These are phyloP conservation scores for Aureobasidium sp. DNA, from an alignment of 2,329 filamentous ascomycete genomes.

Conservation along the genomic window DNA sequence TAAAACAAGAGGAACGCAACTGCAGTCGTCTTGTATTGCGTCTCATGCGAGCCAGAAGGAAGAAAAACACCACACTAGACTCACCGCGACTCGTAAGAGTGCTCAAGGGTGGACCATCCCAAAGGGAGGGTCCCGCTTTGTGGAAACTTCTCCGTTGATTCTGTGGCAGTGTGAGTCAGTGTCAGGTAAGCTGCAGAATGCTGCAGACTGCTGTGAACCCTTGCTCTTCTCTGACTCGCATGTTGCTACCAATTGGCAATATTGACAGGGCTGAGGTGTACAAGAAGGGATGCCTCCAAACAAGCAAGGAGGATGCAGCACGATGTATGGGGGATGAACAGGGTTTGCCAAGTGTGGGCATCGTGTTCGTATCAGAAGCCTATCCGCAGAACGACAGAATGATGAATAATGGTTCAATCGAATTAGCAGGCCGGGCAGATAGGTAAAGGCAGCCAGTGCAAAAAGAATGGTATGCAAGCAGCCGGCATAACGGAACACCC, in stretches of 20 bases:
- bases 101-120: background rate
- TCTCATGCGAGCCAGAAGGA: background rate
- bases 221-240: constrained; percentile 8
- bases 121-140: background rate
- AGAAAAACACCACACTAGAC: background rate
- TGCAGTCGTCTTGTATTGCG: background rate
- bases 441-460: background rate
- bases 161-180: constrained; percentile 5
- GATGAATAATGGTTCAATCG: background rate
- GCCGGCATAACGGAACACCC: background rate
- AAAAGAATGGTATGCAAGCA: background rate
- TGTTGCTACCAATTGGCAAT: background rate
- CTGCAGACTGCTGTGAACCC: constrained; percentile 3
- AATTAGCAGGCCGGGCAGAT: background rate
- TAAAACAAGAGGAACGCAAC: background rate
- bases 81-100: constrained; percentile 1
- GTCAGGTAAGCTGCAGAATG: constrained; percentile 3
- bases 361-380: background rate
- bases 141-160: constrained; percentile 3
- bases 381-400: background rate
- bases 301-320: background rate
- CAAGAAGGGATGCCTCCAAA: background rate
- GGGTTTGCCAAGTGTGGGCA: background rate
- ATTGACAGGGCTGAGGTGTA: background rate
- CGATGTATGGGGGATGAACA: background rate